Evolutionary conservation across 805 yeast genomes (phyloP).

Genomic region (Candida loeiensis): DNA sequence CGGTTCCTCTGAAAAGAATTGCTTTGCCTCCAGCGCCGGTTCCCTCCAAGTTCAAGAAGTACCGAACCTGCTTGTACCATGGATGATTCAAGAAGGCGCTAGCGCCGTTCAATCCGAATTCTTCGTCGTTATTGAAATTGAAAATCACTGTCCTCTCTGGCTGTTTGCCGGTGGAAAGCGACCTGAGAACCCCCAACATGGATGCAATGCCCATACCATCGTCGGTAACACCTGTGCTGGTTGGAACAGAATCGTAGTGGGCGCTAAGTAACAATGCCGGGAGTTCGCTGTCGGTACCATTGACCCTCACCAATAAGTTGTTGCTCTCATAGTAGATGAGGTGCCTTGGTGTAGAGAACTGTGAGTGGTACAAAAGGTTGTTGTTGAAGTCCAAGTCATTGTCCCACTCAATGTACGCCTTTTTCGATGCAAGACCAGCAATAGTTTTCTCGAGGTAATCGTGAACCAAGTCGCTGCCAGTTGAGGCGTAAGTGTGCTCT

Average conservation of each 20-base stretch:
- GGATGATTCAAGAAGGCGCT: slow-evolving; percentile 66
- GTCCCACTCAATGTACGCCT: slow-evolving; percentile 34
- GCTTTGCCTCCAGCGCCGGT: slow-evolving; percentile 91
- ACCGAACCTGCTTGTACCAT: slow-evolving; percentile 59
- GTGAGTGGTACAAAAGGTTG: slow-evolving; percentile 43
- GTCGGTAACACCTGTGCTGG: slow-evolving; percentile 85
- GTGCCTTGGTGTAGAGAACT: slow-evolving; percentile 39
- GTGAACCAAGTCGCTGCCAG: slow-evolving; percentile 72
- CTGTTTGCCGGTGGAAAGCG: slow-evolving; percentile 39
- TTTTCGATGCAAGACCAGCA: slow-evolving; percentile 19
- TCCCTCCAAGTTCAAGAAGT: slow-evolving; percentile 82
- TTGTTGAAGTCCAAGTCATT: slow-evolving; percentile 42
- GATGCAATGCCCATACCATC: slow-evolving; percentile 89
- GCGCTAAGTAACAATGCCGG: slow-evolving; percentile 77
- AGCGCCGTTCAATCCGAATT: slow-evolving; percentile 84
- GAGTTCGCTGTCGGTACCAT: slow-evolving; percentile 55
- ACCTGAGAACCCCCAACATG: slow-evolving; percentile 63
- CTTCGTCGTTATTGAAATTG: slow-evolving; percentile 88
- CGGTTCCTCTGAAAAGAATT: slow-evolving; percentile 78
- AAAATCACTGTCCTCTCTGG: slow-evolving; percentile 73
- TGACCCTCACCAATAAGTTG: slow-evolving; percentile 71
- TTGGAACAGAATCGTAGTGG: slow-evolving; percentile 87
- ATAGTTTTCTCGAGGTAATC: slow-evolving; percentile 52
- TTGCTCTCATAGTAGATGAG: slow-evolving; percentile 78
- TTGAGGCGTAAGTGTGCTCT: slow-evolving; percentile 78